Evolutionary conservation across 441 rosid genomes (phyloP).

Genomic region (Brassica hybrid): DNA sequence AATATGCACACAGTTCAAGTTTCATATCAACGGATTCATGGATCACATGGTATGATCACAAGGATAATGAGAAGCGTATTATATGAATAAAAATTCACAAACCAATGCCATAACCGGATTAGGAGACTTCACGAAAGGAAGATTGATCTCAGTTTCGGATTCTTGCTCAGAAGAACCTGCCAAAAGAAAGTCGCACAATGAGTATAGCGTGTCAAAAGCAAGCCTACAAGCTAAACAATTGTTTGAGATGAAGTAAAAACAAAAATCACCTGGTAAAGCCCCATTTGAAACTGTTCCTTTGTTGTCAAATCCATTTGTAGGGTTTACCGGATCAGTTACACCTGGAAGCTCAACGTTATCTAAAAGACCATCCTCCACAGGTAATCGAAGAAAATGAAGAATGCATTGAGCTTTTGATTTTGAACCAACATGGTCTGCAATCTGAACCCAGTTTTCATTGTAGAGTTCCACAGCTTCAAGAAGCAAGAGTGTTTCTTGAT

Average conservation of each 20-base stretch:
- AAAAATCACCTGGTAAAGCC: slow-evolving; percentile 50
- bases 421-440: slow-evolving; percentile 85
- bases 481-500: too few species aligned
- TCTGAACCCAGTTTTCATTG: too few species aligned
- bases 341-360: slow-evolving; percentile 80
- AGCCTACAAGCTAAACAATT: neutral
- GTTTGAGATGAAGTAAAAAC: slow-evolving; percentile 31
- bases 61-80: slow-evolving; percentile 27
- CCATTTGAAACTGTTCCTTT: slow-evolving; percentile 66
- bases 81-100: slow-evolving; percentile 34
- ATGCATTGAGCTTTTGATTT: slow-evolving; percentile 96
- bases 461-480: too few species aligned
- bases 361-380: slow-evolving; percentile 82
- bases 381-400: slow-evolving; percentile 86
- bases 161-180: too few species aligned
- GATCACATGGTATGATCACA: slow-evolving; percentile 25
- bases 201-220: too few species aligned
- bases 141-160: too few species aligned
- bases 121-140: slow-evolving; percentile 75
- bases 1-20: slow-evolving; percentile 9
- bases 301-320: slow-evolving; percentile 59
- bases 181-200: too few species aligned
- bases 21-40: slow-evolving; percentile 8
- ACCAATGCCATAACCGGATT: slow-evolving; percentile 97
- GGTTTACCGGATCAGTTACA: slow-evolving; percentile 43